Percentiles rank a stretch among this genome's conserved stretches.
Evolutionary conservation across 192 early-diverging fungal genomes (phyloP).

Genomic region (Backusella parvicylindrica): DNA sequence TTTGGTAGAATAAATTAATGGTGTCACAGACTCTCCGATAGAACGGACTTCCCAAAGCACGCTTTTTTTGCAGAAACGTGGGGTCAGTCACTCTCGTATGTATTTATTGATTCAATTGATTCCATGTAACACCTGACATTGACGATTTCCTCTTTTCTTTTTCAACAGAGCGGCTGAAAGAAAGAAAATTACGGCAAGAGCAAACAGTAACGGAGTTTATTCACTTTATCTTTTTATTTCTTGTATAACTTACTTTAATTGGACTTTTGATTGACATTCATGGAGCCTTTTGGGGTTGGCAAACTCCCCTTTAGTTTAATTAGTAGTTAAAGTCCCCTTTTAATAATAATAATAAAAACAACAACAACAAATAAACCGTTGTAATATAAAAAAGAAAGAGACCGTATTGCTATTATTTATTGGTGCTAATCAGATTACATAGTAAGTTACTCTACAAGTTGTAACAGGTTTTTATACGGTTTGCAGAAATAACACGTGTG

Average conservation of each 20-base stretch:
- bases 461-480: neutral
- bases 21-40: neutral
- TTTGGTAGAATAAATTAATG: conserved; percentile 1
- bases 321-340: neutral
- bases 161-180: neutral
- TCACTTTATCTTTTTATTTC: neutral
- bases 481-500: neutral
- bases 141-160: neutral
- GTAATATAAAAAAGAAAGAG: neutral
- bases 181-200: neutral
- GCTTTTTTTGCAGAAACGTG: neutral
- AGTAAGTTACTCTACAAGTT: neutral
- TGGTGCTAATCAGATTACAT: neutral
- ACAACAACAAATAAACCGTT: neutral
- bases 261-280: neutral
- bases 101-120: neutral
- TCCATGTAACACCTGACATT: neutral
- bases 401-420: neutral
- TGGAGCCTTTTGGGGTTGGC: neutral
- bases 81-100: neutral
- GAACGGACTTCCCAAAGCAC: conserved; percentile 1
- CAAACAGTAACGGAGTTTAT: neutral
- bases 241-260: neutral
- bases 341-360: neutral
- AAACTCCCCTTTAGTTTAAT: neutral